Evolutionary conservation across 164 flowering plant genomes (phyloP).

Genomic region (Vitis amurensis): DNA sequence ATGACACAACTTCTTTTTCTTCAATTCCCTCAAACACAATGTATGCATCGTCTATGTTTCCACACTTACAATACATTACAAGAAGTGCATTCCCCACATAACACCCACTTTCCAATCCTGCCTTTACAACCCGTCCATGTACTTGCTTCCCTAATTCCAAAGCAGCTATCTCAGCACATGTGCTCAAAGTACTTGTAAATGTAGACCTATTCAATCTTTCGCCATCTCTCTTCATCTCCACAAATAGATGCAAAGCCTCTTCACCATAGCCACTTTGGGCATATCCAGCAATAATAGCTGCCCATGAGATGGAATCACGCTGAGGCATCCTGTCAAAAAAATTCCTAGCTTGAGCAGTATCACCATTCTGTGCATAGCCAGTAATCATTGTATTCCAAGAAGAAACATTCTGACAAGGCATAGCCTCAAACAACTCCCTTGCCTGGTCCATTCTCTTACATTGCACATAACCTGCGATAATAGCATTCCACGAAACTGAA

Average conservation of each 20-base stretch:
- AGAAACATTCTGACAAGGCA: conserved; percentile 67
- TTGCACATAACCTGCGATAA: conserved; percentile 83
- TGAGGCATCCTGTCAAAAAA: conserved; percentile 75
- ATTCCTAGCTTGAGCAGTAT: conserved; percentile 52
- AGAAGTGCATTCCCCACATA: conserved; percentile 91
- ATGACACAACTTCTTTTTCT: conserved; percentile 77
- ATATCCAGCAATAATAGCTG: conserved; percentile 90
- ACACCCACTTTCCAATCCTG: conserved; percentile 70
- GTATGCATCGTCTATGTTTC: conserved; percentile 80
- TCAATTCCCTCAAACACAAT: conserved; percentile 53
- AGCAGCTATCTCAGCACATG: conserved; percentile 82
- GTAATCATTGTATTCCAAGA: conserved; percentile 98
- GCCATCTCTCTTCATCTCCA: conserved; percentile 69
- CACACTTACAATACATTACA: conserved; percentile 88
- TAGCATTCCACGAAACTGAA: conserved; percentile 85
- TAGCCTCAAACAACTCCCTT: conserved; percentile 70
- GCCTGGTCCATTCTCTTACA: conserved; percentile 62
- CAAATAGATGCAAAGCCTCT: conserved; percentile 64
- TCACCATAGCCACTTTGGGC: conserved; percentile 69
- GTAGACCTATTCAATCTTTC: conserved; percentile 65
- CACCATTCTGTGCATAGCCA: conserved; percentile 78
- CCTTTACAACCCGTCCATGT: conserved; percentile 70
- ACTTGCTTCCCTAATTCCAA: conserved; percentile 81
- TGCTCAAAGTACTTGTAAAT: conserved; percentile 64
- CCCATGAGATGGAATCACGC: conserved; percentile 88